Percentiles rank a stretch among this genome's conserved stretches.
phyloP scores from a whole-genome alignment of 169 alveolate genomes.

The Plasmodium falciparum region DNA sequence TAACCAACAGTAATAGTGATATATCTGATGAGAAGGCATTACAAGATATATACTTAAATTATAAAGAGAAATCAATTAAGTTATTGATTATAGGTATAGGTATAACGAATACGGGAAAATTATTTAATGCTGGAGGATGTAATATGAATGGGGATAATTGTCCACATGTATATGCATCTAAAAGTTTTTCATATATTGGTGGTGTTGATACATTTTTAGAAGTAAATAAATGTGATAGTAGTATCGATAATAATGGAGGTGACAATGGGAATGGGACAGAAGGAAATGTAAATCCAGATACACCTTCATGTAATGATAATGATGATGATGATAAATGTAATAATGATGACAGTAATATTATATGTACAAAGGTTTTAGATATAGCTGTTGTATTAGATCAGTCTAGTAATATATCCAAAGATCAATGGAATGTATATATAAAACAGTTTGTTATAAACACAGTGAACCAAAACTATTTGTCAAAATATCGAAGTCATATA shows the following conservation, averaged over 20 bases:
- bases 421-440: conserved; percentile 54
- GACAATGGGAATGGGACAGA: neutral
- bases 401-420: conserved; percentile 38
- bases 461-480: conserved; percentile 57
- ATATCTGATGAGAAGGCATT: conserved; percentile 21
- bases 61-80: conserved; percentile 39
- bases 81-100: conserved; percentile 33
- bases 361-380: conserved; percentile 60
- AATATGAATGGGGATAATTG: conserved; percentile 13
- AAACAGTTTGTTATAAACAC: conserved; percentile 27
- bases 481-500: conserved; percentile 50
- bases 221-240: conserved; percentile 16
- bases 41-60: conserved; percentile 19
- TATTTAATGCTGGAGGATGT: conserved; percentile 58
- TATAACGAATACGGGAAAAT: conserved; percentile 5
- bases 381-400: conserved; percentile 69
- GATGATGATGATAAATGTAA: conserved; percentile 58
- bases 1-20: conserved; percentile 57
- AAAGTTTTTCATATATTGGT: conserved; percentile 21
- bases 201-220: conserved; percentile 15
- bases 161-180: conserved; percentile 30
- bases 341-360: conserved; percentile 15
- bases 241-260: neutral
- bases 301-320: conserved; percentile 32
- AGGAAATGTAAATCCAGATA: neutral